Evolutionary conservation across 305 asterid species (phyloP), one percentile per base, ranked within the genome.

Genomic region (Andrographis paniculata): DNA sequence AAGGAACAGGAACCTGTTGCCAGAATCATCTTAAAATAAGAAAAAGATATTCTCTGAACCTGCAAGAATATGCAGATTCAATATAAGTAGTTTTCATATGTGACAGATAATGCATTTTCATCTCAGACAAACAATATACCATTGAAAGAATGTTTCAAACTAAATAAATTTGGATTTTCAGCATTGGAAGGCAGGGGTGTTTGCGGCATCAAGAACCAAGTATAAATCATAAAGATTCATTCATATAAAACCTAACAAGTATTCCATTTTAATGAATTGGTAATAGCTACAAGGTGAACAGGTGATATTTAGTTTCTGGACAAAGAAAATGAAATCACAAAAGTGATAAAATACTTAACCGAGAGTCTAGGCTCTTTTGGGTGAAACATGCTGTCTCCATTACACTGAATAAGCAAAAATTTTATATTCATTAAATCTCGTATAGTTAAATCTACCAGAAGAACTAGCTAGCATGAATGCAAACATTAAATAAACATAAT

Each of bases 11-110:
- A 61, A 50, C 45, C 53, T 39, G 45, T 7, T 56, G 48, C n/a
- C n/a, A n/a, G 48, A 14, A 22, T 41, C 55, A 42, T 50, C 55
- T 20, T 20, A 27, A 11, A 22, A 28, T 13, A 30, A 48, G 45
- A 55, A 42, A 53, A 22, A 39, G 19, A 36, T 14, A 56, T 33
- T 17, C 48, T 45, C 37, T 31, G 20, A 64, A 50, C 67, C 73
- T 75, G 75, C 46, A 71, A 54, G 50, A 45, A 28, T 36, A 47
- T 10, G 42, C 51, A 58, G 18, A 36, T 11, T 41, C 53, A 45
- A 53, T 58, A n/a, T n/a, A n/a, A n/a, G n/a, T n/a, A n/a, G n/a
- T n/a, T n/a, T n/a, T n/a, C n/a, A n/a, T n/a, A n/a, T n/a, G n/a
- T n/a, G n/a, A n/a, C n/a, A n/a, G n/a, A n/a, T n/a, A n/a, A n/a